These are phyloP conservation scores for Exserohilum rostratum DNA, from an alignment of 2,329 filamentous ascomycete genomes.

Conservation along the genomic window DNA sequence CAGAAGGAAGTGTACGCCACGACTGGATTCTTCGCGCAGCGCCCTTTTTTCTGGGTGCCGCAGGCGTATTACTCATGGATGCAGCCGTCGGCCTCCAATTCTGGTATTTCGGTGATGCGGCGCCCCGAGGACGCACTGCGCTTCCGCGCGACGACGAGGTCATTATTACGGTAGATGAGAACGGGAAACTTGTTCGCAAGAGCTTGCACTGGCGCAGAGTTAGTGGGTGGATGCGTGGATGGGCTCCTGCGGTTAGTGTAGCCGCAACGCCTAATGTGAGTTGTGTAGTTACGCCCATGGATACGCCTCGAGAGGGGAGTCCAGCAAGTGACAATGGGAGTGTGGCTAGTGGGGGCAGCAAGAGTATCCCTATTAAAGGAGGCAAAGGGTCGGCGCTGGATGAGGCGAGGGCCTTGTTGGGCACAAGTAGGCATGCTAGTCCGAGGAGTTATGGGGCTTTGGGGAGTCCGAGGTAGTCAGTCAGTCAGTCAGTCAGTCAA, in stretches of 20 bases:
- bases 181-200: constrained; percentile 35
- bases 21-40: constrained; percentile 65
- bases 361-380: constrained; percentile 33
- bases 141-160: constrained; percentile 50
- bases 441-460: constrained; percentile 42
- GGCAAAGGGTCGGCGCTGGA: constrained; percentile 34
- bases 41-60: constrained; percentile 71
- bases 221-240: constrained; percentile 70
- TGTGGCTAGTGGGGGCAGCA: neutral
- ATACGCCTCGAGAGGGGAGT: constrained; percentile 26
- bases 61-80: constrained; percentile 67
- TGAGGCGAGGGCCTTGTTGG: constrained; percentile 46
- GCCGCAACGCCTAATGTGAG: constrained; percentile 42
- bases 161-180: constrained; percentile 53
- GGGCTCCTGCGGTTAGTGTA: constrained; percentile 61
- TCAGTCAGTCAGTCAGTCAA: no score
- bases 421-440: constrained; percentile 41
- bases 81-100: constrained; percentile 69
- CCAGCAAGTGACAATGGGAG: constrained; percentile 12
- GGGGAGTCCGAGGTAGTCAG: constrained; percentile 21
- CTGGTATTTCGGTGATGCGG: constrained; percentile 60
- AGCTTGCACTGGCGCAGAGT: constrained; percentile 63
- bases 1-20: constrained; percentile 58
- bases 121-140: constrained; percentile 23
- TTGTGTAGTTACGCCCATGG: constrained; percentile 35